Evolutionary conservation across 2,329 filamentous ascomycete genomes (phyloP), one percentile per base, ranked within the genome.

Genomic region (Daldinia eschscholtzii): DNA sequence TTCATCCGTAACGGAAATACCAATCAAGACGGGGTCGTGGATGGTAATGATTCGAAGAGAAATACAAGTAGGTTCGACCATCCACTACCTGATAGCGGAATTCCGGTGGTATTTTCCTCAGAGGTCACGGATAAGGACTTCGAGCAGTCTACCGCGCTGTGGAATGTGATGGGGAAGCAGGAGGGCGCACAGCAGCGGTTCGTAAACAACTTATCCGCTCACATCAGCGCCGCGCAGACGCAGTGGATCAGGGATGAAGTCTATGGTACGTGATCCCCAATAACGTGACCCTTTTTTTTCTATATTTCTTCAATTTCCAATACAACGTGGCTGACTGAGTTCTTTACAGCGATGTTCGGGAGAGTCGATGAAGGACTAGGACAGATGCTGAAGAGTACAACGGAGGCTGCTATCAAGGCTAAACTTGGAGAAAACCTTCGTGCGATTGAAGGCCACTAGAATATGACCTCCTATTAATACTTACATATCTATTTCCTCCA

Each of bases 401-500:
- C 68, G 28, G 68, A 71, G 42, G 52, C 52, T 15, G 46, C 30
- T 39, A 33, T 71, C 10, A 50, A 33, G 61, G 57, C 28, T 6
- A 60, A 26, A 18, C 28, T 61, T 6, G 50, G 10, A 7, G 56
- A 48, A 12, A 18, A 42, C 9, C 13, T 62, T 5, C 64, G 57
- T 35, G 60, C 64, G 18, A 65, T 52, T 3, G 58, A 64, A 2
- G 65, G 58, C 57, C 61, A 65, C 33, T 68, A 20, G 62, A 42
- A 9, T 6, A 18, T 9, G 6, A 3, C n/a, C 13, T 55, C 13
- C 18, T 28, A 41, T 41, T 10, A 13, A 6, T 6, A 13, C 3
- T n/a, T 41, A 88, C 9, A 1, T 52, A 41, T 20, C 1, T 50
- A 3, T 30, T n/a, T 4, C 7, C 18, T 23, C 20, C 20, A 23